Percentiles rank a stretch among this genome's conserved stretches.
Evolutionary conservation across 2,329 filamentous ascomycete genomes (phyloP).

Genomic region (Coniochaeta sp.): DNA sequence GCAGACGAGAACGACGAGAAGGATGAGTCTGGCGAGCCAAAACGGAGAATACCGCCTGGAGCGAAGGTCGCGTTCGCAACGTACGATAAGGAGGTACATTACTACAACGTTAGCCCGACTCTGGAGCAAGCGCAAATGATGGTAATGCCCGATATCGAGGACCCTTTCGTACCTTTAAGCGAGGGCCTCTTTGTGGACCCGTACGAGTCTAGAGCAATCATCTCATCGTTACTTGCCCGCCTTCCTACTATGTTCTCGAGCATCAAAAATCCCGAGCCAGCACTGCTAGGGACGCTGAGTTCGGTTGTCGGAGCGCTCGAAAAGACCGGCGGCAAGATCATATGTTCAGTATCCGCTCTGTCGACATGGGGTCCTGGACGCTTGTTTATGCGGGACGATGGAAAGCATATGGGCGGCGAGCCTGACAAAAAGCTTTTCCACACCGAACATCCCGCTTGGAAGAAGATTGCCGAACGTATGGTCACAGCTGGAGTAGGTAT

Average conservation of each 20-base stretch:
- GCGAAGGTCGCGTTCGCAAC: slow-evolving; percentile 92
- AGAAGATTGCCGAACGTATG: slow-evolving; percentile 81
- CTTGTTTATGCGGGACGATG: slow-evolving; percentile 79
- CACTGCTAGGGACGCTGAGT: slow-evolving; percentile 75
- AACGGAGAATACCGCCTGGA: slow-evolving; percentile 61
- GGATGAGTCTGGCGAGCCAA: slow-evolving; percentile 45
- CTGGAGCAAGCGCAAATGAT: slow-evolving; percentile 93
- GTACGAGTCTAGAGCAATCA: slow-evolving; percentile 78
- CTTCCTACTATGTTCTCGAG: slow-evolving; percentile 81
- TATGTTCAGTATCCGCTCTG: slow-evolving; percentile 80
- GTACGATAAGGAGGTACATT: slow-evolving; percentile 94
- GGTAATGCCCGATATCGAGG: slow-evolving; percentile 95
- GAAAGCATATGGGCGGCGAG: slow-evolving; percentile 78
- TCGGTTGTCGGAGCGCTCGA: slow-evolving; percentile 78
- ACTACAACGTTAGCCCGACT: slow-evolving; percentile 82
- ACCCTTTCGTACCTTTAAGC: slow-evolving; percentile 88
- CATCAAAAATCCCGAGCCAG: slow-evolving; percentile 86
- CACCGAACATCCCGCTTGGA: slow-evolving; percentile 84
- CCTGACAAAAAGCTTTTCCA: slow-evolving; percentile 86
- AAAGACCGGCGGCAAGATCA: slow-evolving; percentile 82
- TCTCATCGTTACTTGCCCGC: slow-evolving; percentile 76
- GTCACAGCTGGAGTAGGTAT: slow-evolving; percentile 78
- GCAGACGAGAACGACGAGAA: slow-evolving; percentile 44
- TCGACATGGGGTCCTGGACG: slow-evolving; percentile 88
- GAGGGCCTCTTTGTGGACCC: slow-evolving; percentile 94